phyloP scores from a whole-genome alignment of 2,329 filamentous ascomycete species.

The Colletotrichum cereale region DNA sequence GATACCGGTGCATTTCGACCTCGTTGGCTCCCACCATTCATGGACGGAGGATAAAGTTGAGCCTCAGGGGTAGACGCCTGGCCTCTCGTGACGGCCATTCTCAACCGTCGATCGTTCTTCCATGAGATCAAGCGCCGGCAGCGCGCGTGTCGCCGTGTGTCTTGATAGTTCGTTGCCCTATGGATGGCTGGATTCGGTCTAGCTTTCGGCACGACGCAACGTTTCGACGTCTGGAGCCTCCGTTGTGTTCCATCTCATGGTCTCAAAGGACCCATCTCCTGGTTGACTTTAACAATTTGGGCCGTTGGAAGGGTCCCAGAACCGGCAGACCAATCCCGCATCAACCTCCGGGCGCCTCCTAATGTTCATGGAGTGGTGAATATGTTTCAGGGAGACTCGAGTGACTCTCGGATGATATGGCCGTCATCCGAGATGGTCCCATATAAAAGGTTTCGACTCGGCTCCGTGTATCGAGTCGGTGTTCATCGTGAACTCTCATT shows the following conservation, averaged over 20 bases:
- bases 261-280: background rate
- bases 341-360: background rate
- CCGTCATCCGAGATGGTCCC: background rate
- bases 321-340: background rate
- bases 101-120: background rate
- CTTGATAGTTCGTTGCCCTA: conserved; percentile 1
- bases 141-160: conserved; percentile 25
- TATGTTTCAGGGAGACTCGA: background rate
- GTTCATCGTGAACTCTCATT: background rate
- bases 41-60: background rate
- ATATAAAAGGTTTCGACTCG: background rate
- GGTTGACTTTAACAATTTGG: background rate
- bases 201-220: background rate
- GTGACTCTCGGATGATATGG: background rate
- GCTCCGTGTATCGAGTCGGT: background rate
- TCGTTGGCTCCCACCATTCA: conserved; percentile 16
- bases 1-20: conserved; percentile 1
- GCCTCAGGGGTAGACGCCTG: background rate
- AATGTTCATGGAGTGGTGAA: background rate
- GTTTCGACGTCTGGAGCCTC: background rate
- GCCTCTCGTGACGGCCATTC: background rate
- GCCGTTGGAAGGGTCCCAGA: background rate
- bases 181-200: background rate
- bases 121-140: conserved; percentile 16
- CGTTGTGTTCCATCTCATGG: background rate